Conservation (phyloP, 2,329 filamentous ascomycete species). For the Diaporthe amygdali region DNA sequence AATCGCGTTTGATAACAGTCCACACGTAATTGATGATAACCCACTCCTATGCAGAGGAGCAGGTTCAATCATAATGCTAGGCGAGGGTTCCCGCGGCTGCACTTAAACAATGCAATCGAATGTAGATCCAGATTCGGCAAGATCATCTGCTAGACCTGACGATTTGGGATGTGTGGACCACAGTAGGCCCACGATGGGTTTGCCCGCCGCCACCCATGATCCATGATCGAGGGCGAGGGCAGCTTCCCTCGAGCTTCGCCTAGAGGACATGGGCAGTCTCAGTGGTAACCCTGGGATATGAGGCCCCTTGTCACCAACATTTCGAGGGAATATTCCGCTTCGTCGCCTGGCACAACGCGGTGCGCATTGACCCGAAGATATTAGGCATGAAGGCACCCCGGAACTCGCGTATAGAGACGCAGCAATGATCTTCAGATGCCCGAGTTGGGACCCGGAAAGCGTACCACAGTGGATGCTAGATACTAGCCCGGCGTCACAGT, state of each 20-base stretch:
- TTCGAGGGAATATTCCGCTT: constrained; percentile 1
- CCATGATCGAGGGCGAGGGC: not conserved
- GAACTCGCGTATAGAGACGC: constrained; percentile 5
- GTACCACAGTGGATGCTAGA: not conserved
- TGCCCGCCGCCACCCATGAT: constrained; percentile 8
- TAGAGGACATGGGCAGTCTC: not conserved
- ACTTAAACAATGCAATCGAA: constrained; percentile 14
- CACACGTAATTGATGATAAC: constrained; percentile 20
- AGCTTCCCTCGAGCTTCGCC: not conserved
- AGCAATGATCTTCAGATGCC: constrained; percentile 13
- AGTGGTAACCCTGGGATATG: not conserved
- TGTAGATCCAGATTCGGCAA: constrained; percentile 5
- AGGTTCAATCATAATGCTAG: constrained; percentile 18
- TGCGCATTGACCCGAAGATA: constrained; percentile 7
- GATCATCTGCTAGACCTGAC: constrained; percentile 9
- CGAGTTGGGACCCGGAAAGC: not conserved
- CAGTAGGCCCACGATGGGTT: constrained; percentile 10
- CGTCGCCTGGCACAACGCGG: not conserved
- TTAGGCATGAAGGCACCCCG: not conserved
- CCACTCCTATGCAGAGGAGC: constrained; percentile 14
- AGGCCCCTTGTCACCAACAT: not conserved
- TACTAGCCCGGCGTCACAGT: not conserved
- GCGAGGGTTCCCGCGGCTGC: constrained; percentile 14
- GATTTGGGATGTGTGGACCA: not conserved
- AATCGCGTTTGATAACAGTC: constrained; percentile 17